Base-by-base conservation (phyloP, 768 basidiomycete genomes). In the Trametes gibbosa region DNA sequence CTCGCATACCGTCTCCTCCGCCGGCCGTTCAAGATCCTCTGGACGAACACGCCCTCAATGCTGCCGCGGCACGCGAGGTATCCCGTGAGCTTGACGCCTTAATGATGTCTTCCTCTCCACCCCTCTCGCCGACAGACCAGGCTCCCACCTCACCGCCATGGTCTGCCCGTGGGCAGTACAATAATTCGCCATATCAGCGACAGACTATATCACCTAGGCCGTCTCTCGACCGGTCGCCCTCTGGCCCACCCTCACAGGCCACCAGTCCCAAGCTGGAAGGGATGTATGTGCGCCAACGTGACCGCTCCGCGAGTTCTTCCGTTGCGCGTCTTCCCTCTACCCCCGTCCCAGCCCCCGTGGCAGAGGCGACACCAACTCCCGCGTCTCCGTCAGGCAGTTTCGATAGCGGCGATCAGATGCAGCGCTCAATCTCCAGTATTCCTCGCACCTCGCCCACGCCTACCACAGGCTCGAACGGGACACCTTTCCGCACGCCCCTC, bases 21-120 rank as follows among this genome's bases (percentile, higher is more conserved):
- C 34, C 50, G 1, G 50, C 39, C 6, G 12, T 23, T 24, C 37
- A 47, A 17, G 23, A 60, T 52, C 12, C 64, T 50, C 21, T 59
- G 42, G 59, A 63, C 19, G 65, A 65, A 19, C 58, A 41, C 0
- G 66, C 79, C 13, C 76, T 82, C 27, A 83, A 86, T 63, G 83
- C 81, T 1, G 89, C 87, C 17, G 87, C 85, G 25, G 87, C 87
- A 5, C 79, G 83, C 17, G 87, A 87, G 68, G 78, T 91, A 1
- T 80, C 80, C 13, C 79, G 82, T 13, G 89, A 89, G 66, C 65
- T 89, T 49, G 84, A 87, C 56, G 76, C 82, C 19, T 71, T 89
- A 17, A 77, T 75, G 56, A 79, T 77, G 61, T 72, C 63, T 53
- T 68, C 77, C 54, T 68, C 77, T 0, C 66, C 68, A 65, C 59